These are phyloP conservation scores for Candida ipomoeae DNA, from an alignment of 805 yeast genomes.

Conservation along the genomic window DNA sequence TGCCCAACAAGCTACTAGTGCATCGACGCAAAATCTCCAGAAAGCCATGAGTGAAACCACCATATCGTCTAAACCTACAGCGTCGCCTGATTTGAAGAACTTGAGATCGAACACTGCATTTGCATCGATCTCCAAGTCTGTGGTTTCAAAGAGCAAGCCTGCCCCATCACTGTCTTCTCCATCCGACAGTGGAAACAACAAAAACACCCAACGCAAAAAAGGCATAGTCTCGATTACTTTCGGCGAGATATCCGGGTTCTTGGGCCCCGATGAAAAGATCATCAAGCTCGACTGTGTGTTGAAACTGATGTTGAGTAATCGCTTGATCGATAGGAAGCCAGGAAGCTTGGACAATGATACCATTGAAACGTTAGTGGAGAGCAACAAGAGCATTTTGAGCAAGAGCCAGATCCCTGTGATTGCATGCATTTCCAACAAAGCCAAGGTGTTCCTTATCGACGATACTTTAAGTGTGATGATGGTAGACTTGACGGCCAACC, in stretches of 20 bases:
- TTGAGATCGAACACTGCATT: conserved; percentile 21
- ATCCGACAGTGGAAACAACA: neutral
- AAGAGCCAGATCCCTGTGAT: conserved; percentile 28
- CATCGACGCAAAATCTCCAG: conserved; percentile 8
- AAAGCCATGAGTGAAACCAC: conserved; percentile 10
- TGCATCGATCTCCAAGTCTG: conserved; percentile 10
- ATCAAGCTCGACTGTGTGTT: conserved; percentile 37
- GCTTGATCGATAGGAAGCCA: conserved; percentile 18
- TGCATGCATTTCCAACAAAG: conserved; percentile 37
- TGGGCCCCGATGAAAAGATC: conserved; percentile 34
- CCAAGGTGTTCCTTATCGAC: conserved; percentile 40
- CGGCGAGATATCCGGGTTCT: conserved; percentile 30
- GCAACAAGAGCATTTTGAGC: conserved; percentile 19
- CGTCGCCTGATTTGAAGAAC: conserved; percentile 12
- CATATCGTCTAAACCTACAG: conserved; percentile 3
- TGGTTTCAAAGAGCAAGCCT: neutral
- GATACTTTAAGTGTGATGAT: conserved; percentile 23
- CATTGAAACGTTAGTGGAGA: conserved; percentile 31
- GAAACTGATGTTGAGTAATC: conserved; percentile 33
- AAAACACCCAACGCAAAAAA: neutral
- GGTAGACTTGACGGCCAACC: conserved; percentile 42
- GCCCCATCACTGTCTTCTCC: neutral
- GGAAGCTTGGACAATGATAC: conserved; percentile 22
- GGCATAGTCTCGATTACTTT: conserved; percentile 21
- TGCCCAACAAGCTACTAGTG: conserved; percentile 12